Base-by-base conservation (phyloP, 345 rosid genomes). In the Litchi chinensis region DNA sequence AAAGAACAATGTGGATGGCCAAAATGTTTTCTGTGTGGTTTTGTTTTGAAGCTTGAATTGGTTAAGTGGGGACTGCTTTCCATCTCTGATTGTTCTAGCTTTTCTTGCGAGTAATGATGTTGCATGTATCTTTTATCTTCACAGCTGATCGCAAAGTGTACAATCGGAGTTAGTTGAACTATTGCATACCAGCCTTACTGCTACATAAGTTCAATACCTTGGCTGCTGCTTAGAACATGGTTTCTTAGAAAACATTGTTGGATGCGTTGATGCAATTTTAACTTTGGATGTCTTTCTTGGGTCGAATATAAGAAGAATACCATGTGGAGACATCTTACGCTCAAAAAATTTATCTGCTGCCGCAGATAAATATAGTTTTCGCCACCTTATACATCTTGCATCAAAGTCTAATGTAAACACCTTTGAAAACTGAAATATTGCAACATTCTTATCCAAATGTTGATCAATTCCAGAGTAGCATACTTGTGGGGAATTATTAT, bases 1-100 rank as follows among this genome's bases (percentile, higher is more conserved):
- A 70, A 70, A 72, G 43, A 85, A 81, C 70, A 16, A 60, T 79
- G 80, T 74, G 70, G 76, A 39, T 77, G 67, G 70, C 70, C 46
- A 2, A 13, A 21, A 66, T 5, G 50, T 43, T 66, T 62, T 79
- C 11, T 56, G 64, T 68, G 80, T 70, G 54, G 62, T 65, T 68
- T 64, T 68, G 24, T 63, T 75, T 77, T 46, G 43, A 82, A 77
- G 77, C 44, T 48, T 80, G 81, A 70, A 46, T 64, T 77, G 21
- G 68, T 74, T 74, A 12, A 18, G 11, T 48, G 6, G 15, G 62
- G 64, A 63, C 64, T 54, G 32, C 43, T 39, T 54, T 26, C 54
- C 32, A 62, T 52, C 54, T 50, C 32, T 63, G 41, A 64, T 39
- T 41, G 13, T 10, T 50, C 24, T 5, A 19, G 12, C 19, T 48